Conservation (phyloP, 805 yeast genomes). For the Candida nonsorbophila region DNA sequence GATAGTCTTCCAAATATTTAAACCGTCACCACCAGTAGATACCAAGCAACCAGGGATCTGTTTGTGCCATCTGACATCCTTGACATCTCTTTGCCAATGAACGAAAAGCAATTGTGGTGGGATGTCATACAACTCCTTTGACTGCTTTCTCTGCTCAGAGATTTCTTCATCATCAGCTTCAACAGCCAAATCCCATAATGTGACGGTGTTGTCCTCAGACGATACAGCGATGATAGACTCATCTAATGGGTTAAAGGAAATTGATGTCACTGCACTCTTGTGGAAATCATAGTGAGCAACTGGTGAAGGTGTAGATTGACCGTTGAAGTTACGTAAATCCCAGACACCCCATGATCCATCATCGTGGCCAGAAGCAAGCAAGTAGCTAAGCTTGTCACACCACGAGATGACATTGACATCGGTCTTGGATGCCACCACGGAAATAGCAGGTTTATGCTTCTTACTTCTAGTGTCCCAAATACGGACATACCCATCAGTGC, state of each 20-base stretch:
- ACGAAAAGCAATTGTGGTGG: constrained; percentile 95
- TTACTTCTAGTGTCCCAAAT: constrained; percentile 97
- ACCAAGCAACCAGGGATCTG: constrained; percentile 96
- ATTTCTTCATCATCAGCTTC: constrained; percentile 99
- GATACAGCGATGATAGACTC: constrained; percentile 95
- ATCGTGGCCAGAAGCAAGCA: constrained; percentile 94
- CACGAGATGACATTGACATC: constrained; percentile 96
- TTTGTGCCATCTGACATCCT: constrained; percentile 96
- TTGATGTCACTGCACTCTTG: constrained; percentile 86
- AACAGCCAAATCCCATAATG: constrained; percentile 96
- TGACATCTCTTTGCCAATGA: constrained; percentile 97
- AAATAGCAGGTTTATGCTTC: constrained; percentile 85
- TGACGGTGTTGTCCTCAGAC: constrained; percentile 94
- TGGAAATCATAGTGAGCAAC: constrained; percentile 96
- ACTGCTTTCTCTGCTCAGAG: constrained; percentile 73
- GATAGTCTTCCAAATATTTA: constrained; percentile 94
- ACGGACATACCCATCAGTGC: constrained; percentile 84
- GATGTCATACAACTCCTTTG: constrained; percentile 76
- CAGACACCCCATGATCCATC: constrained; percentile 97
- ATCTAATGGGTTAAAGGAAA: constrained; percentile 90
- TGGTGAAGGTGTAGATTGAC: constrained; percentile 55
- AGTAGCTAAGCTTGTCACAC: constrained; percentile 81
- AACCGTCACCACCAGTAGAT: constrained; percentile 93
- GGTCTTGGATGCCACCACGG: constrained; percentile 69
- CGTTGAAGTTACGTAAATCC: constrained; percentile 87